Base-by-base conservation (phyloP, 2,329 filamentous ascomycete genomes). In the Hysterium pulicare region DNA sequence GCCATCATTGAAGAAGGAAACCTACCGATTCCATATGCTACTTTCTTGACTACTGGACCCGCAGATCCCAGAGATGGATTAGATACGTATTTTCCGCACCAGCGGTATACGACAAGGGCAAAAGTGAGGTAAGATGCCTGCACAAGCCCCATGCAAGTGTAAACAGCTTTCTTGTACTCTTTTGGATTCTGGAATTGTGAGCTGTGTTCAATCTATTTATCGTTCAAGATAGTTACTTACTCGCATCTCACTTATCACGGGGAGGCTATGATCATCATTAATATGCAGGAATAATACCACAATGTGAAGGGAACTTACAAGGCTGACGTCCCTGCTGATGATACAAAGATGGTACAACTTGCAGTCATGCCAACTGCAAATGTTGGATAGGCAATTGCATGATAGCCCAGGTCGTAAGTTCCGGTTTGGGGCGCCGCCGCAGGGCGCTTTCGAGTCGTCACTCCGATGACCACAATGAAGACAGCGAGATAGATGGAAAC, bases 171-270 rank as follows among this genome's bases (percentile, higher is more conserved):
- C 46, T 72, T 73, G 59, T 78, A 84, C 50, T 83, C 77, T 16
- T 68, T 69, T 0, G 81, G 81, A 22, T 72, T 70, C 21, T 47
- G 23, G 11, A 11, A 19, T 15, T 11, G 13, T 30, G 31, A 40
- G 31, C 10, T 35, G 31, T 16, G 7, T 36, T 15, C 17, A 11
- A 32, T 13, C n/a, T n/a, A n/a, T n/a, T n/a, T n/a, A n/a, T n/a
- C n/a, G n/a, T n/a, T n/a, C n/a, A n/a, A n/a, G n/a, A 15, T 6
- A 28, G 7, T n/a, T 21, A 43, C 44, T 33, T 31, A 47, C 49
- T 32, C 67, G 70, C 80, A 85, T 85, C 64, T 85, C 82, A 0
- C 76, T 78, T 40, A 84, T 84, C 44, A 85, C 78, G 4, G 80
- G 79, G 2, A 84, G 64, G 54, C n/a, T n/a, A n/a, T n/a, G n/a